Evolutionary conservation across 2,329 filamentous ascomycete genomes (phyloP).

Genomic region (Magnaporthiopsis incrustans): DNA sequence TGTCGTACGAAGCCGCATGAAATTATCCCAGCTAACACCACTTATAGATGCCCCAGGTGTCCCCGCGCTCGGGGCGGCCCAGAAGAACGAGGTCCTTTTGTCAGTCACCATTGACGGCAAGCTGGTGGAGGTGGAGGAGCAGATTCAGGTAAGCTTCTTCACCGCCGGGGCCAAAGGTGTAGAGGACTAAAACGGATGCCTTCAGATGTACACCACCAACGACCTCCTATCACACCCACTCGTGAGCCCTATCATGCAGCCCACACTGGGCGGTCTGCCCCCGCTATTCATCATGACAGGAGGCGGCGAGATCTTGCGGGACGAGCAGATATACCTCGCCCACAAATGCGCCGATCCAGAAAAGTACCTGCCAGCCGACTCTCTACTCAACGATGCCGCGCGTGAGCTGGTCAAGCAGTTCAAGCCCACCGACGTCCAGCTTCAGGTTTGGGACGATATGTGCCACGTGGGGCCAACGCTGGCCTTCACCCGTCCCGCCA

Average conservation of each 20-base stretch:
- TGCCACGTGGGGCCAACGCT: slow-evolving; percentile 89
- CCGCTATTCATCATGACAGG: slow-evolving; percentile 81
- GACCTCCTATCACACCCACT: slow-evolving; percentile 77
- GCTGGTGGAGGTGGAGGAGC: slow-evolving; percentile 69
- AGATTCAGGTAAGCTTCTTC: slow-evolving; percentile 63
- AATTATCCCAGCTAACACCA: background rate
- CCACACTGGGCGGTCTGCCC: slow-evolving; percentile 81
- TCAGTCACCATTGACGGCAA: slow-evolving; percentile 55
- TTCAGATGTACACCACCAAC: slow-evolving; percentile 66
- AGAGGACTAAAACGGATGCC: background rate
- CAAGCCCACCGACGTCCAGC: slow-evolving; percentile 79
- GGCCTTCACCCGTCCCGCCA: slow-evolving; percentile 93
- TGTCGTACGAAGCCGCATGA: background rate
- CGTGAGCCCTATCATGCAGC: slow-evolving; percentile 81
- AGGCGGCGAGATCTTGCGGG: slow-evolving; percentile 79
- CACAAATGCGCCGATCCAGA: slow-evolving; percentile 86
- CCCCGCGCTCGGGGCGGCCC: slow-evolving; percentile 19
- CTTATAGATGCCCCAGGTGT: background rate
- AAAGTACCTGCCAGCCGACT: slow-evolving; percentile 63
- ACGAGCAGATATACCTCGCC: slow-evolving; percentile 91
- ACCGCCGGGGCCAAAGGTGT: background rate
- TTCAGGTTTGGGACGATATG: slow-evolving; percentile 93
- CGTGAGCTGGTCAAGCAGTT: slow-evolving; percentile 55
- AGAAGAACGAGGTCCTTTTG: slow-evolving; percentile 17
- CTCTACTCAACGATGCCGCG: slow-evolving; percentile 54